phyloP scores from a whole-genome alignment of 805 yeast species.

The Metschnikowia lunata region DNA sequence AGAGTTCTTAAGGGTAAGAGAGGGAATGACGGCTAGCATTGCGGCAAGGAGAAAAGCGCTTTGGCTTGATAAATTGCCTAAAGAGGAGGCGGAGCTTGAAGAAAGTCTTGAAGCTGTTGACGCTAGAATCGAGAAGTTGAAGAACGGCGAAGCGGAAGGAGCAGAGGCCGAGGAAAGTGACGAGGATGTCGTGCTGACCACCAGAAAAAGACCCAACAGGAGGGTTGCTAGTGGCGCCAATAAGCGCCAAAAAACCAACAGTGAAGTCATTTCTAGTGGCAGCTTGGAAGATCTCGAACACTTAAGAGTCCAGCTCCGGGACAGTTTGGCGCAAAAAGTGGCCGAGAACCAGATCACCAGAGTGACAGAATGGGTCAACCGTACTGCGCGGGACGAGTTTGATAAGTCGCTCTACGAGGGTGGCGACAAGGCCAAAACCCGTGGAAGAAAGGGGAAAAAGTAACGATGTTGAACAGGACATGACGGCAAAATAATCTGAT shows the following conservation, averaged over 20 bases:
- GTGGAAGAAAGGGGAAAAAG: slow-evolving; percentile 16
- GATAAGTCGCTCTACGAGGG: slow-evolving; percentile 59
- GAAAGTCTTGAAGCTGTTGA: slow-evolving; percentile 9
- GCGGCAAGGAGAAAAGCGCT: slow-evolving; percentile 55
- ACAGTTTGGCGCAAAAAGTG: slow-evolving; percentile 29
- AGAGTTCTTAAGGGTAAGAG: slow-evolving; percentile 53
- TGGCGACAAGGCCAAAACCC: slow-evolving; percentile 31
- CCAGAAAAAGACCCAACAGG: slow-evolving; percentile 30
- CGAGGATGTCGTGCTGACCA: slow-evolving; percentile 20
- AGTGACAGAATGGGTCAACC: slow-evolving; percentile 60
- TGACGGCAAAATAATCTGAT: too few species aligned
- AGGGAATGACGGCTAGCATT: slow-evolving; percentile 51
- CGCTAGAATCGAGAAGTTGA: slow-evolving; percentile 3
- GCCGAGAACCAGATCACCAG: slow-evolving; percentile 41
- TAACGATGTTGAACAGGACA: slow-evolving; percentile 6
- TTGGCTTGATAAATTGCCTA: slow-evolving; percentile 38
- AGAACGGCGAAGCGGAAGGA: slow-evolving; percentile 9
- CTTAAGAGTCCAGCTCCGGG: slow-evolving; percentile 24
- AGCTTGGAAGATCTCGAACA: slow-evolving; percentile 22
- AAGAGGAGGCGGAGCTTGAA: slow-evolving; percentile 20
- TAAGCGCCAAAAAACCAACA: slow-evolving; percentile 35
- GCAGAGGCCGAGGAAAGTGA: slow-evolving; percentile 25
- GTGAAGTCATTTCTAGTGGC: slow-evolving; percentile 29
- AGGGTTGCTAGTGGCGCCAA: slow-evolving; percentile 24
- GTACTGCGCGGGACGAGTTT: slow-evolving; percentile 47